Base-by-base conservation (phyloP, 805 yeast genomes). In the Sungouiozyma intestinalis region DNA sequence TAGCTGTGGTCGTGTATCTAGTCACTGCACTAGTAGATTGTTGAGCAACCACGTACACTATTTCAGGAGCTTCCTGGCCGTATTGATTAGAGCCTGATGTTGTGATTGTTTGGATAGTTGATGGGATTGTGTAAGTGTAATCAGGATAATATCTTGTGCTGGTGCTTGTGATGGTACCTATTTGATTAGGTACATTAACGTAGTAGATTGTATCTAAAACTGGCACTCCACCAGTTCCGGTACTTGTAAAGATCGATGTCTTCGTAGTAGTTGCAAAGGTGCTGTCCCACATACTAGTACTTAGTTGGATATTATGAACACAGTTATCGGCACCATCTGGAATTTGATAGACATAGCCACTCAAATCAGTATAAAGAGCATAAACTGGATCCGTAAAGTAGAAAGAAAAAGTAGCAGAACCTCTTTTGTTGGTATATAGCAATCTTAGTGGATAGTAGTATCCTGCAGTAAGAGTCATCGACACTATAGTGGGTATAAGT, bases 401-500 rank as follows among this genome's bases (percentile, higher is more conserved):
- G 7, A 51, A 31, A 3, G 36, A 33, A 5, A 46, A 35, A 11
- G 24, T 15, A 6, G 44, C 47, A n/a, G 43, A 40, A 16, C 35
- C 40, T 15, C 17, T 35, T n/a, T 17, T 36, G 37, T 57, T 57
- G 14, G 44, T 33, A 19, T 42, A 49, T 9, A 49, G 47, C 33
- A 53, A 43, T 43, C 52, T 51, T 7, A 54, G 35, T 8, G 62
- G 62, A 39, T 57, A 57, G 32, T 50, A 53, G 15, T 34, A 37
- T 16, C 58, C 60, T 4, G 45, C 47, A 14, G 42, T 24, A 33
- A 54, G 43, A 35, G 46, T 32, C 20, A 42, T 14, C 15, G 29
- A 9, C 16, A 37, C 39, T 36, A 39, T n/a, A 15, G 34, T 43
- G 33, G 36, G 34, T 11, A 16, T 16, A 17, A 11, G 7, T n/a